Evolutionary conservation across 148 eudicot species (phyloP), one percentile per base, ranked within the genome.

Genomic region (Spergularia bocconei): DNA sequence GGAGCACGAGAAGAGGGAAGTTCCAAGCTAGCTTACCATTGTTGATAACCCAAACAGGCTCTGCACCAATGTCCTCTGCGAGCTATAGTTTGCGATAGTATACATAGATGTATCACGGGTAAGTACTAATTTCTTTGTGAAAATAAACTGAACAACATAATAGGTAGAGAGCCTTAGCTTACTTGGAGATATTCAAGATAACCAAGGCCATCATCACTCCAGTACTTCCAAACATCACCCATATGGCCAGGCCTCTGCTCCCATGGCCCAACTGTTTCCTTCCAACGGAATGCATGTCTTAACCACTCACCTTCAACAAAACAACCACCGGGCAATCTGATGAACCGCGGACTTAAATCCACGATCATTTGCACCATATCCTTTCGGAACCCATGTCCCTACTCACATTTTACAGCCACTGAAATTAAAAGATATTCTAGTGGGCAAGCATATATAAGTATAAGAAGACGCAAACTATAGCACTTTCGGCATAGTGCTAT

Each of bases 291-390:
- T 9, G 98, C 92, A 61, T 91, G 82, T 55, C 77, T 76, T 75
- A 89, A 72, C 78, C 80, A 75, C 5, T 79, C 78, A 11, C 98
- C 97, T 81, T 93, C 92, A 53, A 91, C 90, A 73, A 83, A 91
- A 71, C 85, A 85, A 12, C 98, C 97, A 69, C 97, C 98, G 87
- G 63, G 97, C 80, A 93, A 93, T 84, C 98, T 86, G 73, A 93
- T 71, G 64, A 93, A 93, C 58, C 86, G 78, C 17, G 98, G 98
- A 57, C 86, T 88, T 71, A 93, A 67, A 78, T 85, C 82, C n/a
- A 85, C 79, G 61, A 93, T 83, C 97, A 90, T 87, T 58, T 85
- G 56, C 85, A 84, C 80, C 77, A 93, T 84, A 69, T 91, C 98
- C 16, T 68, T 56, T 25, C 95, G 85, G 79, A 88, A 93, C 60